These are phyloP conservation scores for Penicillium rolfsii DNA, from an alignment of 2,329 filamentous ascomycete genomes.

Conservation along the genomic window DNA sequence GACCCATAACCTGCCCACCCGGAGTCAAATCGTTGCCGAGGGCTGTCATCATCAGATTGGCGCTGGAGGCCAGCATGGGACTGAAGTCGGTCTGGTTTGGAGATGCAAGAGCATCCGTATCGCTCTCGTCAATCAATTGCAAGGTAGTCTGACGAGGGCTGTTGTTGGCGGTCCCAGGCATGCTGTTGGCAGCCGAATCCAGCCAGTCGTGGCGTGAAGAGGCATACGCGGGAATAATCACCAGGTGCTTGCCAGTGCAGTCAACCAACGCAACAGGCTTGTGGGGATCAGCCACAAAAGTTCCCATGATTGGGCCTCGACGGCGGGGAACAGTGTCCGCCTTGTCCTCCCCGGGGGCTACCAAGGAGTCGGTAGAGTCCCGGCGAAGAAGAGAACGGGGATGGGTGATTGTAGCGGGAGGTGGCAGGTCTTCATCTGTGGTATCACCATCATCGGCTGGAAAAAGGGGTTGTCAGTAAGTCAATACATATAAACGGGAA, in stretches of 20 bases:
- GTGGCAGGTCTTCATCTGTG: constrained; percentile 61
- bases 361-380: constrained; percentile 51
- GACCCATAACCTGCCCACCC: constrained; percentile 68
- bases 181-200: constrained; percentile 47
- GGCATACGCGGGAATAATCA: constrained; percentile 53
- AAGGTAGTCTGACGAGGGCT: constrained; percentile 47
- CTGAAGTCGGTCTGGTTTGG: constrained; percentile 43
- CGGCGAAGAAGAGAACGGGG: constrained; percentile 56
- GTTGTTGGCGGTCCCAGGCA: constrained; percentile 47
- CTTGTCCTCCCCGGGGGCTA: constrained; percentile 46
- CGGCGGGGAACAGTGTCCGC: constrained; percentile 40
- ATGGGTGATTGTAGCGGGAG: constrained; percentile 52
- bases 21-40: constrained; percentile 58
- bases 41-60: constrained; percentile 78
- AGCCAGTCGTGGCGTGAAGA: constrained; percentile 52
- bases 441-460: constrained; percentile 63
- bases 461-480: constrained; percentile 51
- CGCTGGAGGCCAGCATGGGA: constrained; percentile 68
- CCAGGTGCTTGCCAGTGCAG: constrained; percentile 52
- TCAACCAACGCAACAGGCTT: constrained; percentile 54
- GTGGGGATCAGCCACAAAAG: constrained; percentile 52
- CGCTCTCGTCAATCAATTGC: constrained; percentile 49
- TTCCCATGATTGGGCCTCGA: constrained; percentile 52
- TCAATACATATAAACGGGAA: constrained; percentile 23
- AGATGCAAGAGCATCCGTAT: constrained; percentile 47